Evolutionary conservation across 2,329 filamentous ascomycete species (phyloP), one percentile per base, ranked within the genome.

Genomic region (Cladorrhinum sp.): DNA sequence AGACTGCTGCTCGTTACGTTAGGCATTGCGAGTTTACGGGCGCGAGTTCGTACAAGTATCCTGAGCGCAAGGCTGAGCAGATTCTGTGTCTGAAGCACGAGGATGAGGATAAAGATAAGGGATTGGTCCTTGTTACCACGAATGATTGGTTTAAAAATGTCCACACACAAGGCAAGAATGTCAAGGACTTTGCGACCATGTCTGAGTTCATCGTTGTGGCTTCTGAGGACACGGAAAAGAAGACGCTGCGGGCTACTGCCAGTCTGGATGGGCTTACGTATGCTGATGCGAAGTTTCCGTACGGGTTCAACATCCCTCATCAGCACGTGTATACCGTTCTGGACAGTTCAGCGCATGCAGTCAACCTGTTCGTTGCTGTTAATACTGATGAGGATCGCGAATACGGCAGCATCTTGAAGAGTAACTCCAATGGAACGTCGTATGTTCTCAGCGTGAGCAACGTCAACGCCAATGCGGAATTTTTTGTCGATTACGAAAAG

Each of bases 401-500:
- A 62, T 92, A 90, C 68, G 95, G 95, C 38, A 89, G 89, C 23
- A 91, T 99, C 67, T 86, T 99, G 75, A 99, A 98, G 84, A 97
- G 92, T 71, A 99, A 99, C 78, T 97, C 92, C 69, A 98, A 99
- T 71, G 95, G 95, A 57, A 99, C 95, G 0, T 95, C 90, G 1
- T 99, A 97, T 70, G 91, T 96, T 12, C 79, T 96, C 65, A 96
- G 91, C 74, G 81, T 95, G 23, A 79, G 85, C 53, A 85, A 85
- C 20, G 92, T 98, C 71, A 97, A 98, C 74, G 85, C 91, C 67
- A 87, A 97, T 71, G 78, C 82, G 12, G 68, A 73, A 1, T 92
- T 88, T 49, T 97, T 88, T 70, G 93, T 96, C 50, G 95, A 99
- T 72, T 99, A 96, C 74, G 95, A 99, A 73, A 97, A 96, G 78